Percentiles rank a stretch among this genome's conserved stretches.
Conservation (phyloP, 768 basidiomycete species). For the Mycena sanguinolenta region DNA sequence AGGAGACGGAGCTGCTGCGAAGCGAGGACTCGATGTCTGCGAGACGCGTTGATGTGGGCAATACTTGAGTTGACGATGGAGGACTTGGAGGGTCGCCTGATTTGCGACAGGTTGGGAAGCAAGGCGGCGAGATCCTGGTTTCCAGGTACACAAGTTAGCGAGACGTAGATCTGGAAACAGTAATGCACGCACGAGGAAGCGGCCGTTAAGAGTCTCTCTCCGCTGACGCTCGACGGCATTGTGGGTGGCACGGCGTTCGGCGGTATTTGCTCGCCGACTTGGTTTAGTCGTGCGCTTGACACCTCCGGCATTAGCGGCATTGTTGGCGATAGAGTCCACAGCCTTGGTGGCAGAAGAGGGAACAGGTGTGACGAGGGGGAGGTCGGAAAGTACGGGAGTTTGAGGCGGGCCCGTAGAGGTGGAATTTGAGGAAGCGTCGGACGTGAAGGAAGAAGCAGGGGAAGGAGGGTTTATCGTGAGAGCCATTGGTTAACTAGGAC, state of each 20-base stretch:
- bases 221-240: conserved; percentile 97
- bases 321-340: conserved; percentile 38
- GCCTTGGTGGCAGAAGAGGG: conserved; percentile 1
- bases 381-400: conserved; percentile 31
- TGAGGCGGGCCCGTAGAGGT: conserved; percentile 35
- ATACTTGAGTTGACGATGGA: conserved; percentile 97
- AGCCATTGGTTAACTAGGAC: conserved; percentile 24
- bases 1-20: conserved; percentile 85
- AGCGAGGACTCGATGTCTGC: conserved; percentile 87
- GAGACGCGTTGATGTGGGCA: conserved; percentile 86
- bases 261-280: conserved; percentile 92
- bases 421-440: conserved; percentile 36
- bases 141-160: neutral
- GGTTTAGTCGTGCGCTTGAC: conserved; percentile 83
- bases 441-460: conserved; percentile 34
- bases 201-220: conserved; percentile 92
- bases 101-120: conserved; percentile 92
- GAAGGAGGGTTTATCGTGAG: conserved; percentile 35
- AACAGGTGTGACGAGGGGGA: conserved; percentile 29
- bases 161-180: conserved; percentile 9
- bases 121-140: conserved; percentile 90
- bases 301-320: conserved; percentile 37
- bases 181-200: conserved; percentile 84
- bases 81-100: conserved; percentile 95
- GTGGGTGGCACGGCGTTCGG: conserved; percentile 95